A percentile compares a stretch with the other conserved stretches of the same genome.
Conservation (phyloP, 2,329 filamentous ascomycete genomes). For the Botrytis fragariae region DNA sequence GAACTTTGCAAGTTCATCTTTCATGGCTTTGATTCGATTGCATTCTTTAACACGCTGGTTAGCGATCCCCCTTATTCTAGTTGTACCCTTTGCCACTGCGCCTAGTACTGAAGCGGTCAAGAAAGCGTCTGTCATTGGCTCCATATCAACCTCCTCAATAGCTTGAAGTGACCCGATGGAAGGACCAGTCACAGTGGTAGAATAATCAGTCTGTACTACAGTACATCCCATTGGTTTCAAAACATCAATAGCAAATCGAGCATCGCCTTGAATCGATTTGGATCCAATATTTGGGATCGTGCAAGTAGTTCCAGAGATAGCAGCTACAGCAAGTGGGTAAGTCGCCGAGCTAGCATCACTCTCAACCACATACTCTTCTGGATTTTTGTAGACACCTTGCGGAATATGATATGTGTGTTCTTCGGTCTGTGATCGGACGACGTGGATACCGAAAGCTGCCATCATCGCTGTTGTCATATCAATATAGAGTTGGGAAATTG, state of each 20-base stretch:
- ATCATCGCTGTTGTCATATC: slow-evolving; percentile 99
- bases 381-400: slow-evolving; percentile 77
- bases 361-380: slow-evolving; percentile 83
- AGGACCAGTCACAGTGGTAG: slow-evolving; percentile 94
- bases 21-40: slow-evolving; percentile 94
- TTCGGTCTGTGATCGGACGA: slow-evolving; percentile 72
- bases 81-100: slow-evolving; percentile 80
- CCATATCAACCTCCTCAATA: slow-evolving; percentile 88
- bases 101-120: slow-evolving; percentile 90
- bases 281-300: slow-evolving; percentile 96
- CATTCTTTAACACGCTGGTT: slow-evolving; percentile 99
- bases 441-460: slow-evolving; percentile 81
- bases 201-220: slow-evolving; percentile 78
- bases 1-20: slow-evolving; percentile 90
- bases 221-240: slow-evolving; percentile 89
- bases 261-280: slow-evolving; percentile 88
- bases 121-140: slow-evolving; percentile 98
- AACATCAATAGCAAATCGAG: slow-evolving; percentile 88
- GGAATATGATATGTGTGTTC: slow-evolving; percentile 93
- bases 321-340: slow-evolving; percentile 89
- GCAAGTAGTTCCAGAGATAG: slow-evolving; percentile 92
- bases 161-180: slow-evolving; percentile 68
- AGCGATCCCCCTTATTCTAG: slow-evolving; percentile 87
- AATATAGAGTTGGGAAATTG: slow-evolving; percentile 95
- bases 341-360: slow-evolving; percentile 98